phyloP scores from a whole-genome alignment of 2,329 filamentous ascomycete species.

The Salinomyces thailandicus region DNA sequence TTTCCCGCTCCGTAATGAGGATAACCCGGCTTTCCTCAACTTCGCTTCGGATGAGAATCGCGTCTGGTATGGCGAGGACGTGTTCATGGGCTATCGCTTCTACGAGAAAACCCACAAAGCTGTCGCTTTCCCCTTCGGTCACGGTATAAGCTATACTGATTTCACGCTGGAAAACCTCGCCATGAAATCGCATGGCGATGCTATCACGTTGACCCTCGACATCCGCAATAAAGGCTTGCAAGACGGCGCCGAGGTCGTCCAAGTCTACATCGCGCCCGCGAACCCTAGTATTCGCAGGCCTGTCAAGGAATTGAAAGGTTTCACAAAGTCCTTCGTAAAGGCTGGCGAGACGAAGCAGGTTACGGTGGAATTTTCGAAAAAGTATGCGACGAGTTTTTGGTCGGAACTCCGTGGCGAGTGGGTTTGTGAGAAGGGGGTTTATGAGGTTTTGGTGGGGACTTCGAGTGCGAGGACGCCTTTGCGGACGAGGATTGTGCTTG shows the following conservation, averaged over 20 bases:
- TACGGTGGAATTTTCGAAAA: conserved; percentile 48
- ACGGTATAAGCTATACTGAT: conserved; percentile 66
- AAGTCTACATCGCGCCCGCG: conserved; percentile 56
- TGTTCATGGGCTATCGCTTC: conserved; percentile 64
- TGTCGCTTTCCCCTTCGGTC: conserved; percentile 64
- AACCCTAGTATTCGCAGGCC: conserved; percentile 54
- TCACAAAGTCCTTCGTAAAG: conserved; percentile 53
- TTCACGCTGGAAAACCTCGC: conserved; percentile 54
- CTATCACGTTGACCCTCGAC: conserved; percentile 39
- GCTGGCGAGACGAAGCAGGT: conserved; percentile 48
- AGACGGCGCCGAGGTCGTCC: conserved; percentile 54
- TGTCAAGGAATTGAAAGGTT: conserved; percentile 60
- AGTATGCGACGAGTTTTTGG: conserved; percentile 59
- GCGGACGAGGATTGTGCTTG: not conserved
- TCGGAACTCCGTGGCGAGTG: conserved; percentile 57
- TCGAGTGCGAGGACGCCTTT: conserved; percentile 42
- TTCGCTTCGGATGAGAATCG: conserved; percentile 61
- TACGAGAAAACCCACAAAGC: conserved; percentile 53
- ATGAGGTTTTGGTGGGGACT: conserved; percentile 50
- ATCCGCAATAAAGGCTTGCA: conserved; percentile 48
- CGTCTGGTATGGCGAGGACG: conserved; percentile 60
- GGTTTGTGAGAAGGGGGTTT: conserved; percentile 55
- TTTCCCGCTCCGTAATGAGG: conserved; percentile 44
- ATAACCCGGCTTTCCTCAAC: conserved; percentile 59
- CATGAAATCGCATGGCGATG: conserved; percentile 39